Conservation (phyloP, 2,329 filamentous ascomycete genomes). For the Pseudogymnoascus destructans region DNA sequence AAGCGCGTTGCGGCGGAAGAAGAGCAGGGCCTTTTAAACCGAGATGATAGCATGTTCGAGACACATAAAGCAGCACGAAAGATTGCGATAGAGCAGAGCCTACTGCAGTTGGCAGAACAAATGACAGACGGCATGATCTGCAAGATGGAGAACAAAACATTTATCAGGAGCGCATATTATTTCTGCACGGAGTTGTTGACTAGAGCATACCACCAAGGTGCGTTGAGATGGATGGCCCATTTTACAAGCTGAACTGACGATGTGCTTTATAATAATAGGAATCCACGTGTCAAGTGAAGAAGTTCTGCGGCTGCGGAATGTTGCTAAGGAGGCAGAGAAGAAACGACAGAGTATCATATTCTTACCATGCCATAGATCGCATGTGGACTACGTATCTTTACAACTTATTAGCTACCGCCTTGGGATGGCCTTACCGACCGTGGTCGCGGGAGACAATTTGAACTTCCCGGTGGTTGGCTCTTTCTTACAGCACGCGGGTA, state of each 20-base stretch:
- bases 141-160: constrained; percentile 92
- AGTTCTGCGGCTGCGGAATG: constrained; percentile 65
- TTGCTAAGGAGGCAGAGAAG: constrained; percentile 68
- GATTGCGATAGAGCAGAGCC: constrained; percentile 54
- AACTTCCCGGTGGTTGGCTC: constrained; percentile 84
- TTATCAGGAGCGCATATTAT: constrained; percentile 89
- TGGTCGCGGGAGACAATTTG: constrained; percentile 90
- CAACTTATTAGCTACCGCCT: constrained; percentile 93
- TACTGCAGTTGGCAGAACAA: constrained; percentile 71
- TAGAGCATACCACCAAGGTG: constrained; percentile 84
- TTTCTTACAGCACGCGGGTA: constrained; percentile 83
- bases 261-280: constrained; percentile 26
- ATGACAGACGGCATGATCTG: constrained; percentile 96
- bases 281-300: constrained; percentile 96
- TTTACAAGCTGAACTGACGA: not conserved
- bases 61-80: constrained; percentile 41
- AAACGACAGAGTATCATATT: constrained; percentile 96
- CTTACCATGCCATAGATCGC: constrained; percentile 83
- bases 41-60: constrained; percentile 40
- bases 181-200: constrained; percentile 76
- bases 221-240: constrained; percentile 9
- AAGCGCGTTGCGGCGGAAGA: constrained; percentile 64
- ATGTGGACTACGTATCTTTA: constrained; percentile 90
- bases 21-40: constrained; percentile 53
- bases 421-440: constrained; percentile 75